Evolutionary conservation across 352 stramenopile genomes (phyloP).

Genomic region (Pythium rhizo-oryzae): DNA sequence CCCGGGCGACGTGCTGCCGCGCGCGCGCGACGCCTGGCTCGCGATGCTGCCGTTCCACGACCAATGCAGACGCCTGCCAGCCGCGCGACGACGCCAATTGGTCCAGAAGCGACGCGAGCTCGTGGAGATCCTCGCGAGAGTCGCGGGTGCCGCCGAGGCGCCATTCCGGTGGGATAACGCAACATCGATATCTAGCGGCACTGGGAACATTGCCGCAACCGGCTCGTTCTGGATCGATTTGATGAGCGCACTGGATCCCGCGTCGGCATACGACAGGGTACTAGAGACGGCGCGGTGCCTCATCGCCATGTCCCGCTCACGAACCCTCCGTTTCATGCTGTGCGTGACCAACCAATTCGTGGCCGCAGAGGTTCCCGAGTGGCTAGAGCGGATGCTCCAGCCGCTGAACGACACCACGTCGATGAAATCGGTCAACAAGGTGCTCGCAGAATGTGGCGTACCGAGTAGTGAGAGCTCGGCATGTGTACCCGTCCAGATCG

Average conservation of each 20-base stretch:
- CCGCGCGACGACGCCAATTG: background rate
- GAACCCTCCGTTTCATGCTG: constrained; percentile 13
- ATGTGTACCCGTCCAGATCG: too few relatives aligned
- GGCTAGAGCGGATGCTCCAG: background rate
- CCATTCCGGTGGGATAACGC: background rate
- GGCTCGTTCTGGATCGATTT: background rate
- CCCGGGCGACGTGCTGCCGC: constrained; percentile 5
- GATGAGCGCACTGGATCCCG: background rate
- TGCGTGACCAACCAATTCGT: background rate
- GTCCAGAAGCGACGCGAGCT: constrained; percentile 8
- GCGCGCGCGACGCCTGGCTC: background rate
- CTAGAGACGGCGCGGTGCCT: background rate
- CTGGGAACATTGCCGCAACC: too few relatives aligned
- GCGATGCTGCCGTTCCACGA: constrained; percentile 20
- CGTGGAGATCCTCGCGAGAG: background rate
- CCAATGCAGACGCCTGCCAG: background rate
- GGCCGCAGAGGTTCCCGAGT: background rate
- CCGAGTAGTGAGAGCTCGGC: too few relatives aligned
- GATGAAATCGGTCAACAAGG: background rate
- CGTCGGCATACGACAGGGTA: too few relatives aligned
- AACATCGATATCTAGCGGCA: too few relatives aligned
- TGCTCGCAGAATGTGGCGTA: too few relatives aligned
- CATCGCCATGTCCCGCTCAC: background rate
- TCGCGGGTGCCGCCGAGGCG: background rate
- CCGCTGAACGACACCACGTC: background rate